Base-by-base conservation (phyloP, 768 basidiomycete species). In the Psilocybe cubensis region DNA sequence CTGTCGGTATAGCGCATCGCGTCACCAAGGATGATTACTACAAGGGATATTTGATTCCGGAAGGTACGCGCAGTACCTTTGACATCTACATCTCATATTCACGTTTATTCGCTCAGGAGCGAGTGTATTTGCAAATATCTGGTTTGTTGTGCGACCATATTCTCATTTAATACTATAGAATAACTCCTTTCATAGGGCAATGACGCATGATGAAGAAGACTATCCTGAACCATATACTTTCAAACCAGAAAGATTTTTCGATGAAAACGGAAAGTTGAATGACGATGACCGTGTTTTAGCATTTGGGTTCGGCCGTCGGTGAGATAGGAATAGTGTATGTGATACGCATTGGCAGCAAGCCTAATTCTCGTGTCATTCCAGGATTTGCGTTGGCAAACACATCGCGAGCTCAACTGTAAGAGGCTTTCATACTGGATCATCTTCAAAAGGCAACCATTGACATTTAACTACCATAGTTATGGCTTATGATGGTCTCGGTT, bases 151-250 rank as follows among this genome's bases (percentile, higher is more conserved):
- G 3, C 24, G 23, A 18, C 18, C 10, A 45, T 23, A 14, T 7
- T 5, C 21, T 20, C 10, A 20, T 14, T 18, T 18, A 10, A 10
- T 31, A 8, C 1, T 14, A 25, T 48, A 9, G 4, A 27, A 3
- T 23, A 20, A 8, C 10, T 24, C 28, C 8, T 17, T 8, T 31
- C 31, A 8, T 17, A 57, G 60, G 60, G 56, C 56, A 21, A 60
- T 58, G 52, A 53, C 66, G 52, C 73, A 72, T 28, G 72, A 76
- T 56, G 68, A 72, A 21, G 63, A 63, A 3, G 53, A 71, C 3
- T 76, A 72, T 47, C 68, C 69, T 1, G 67, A 75, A 31, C 74
- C 75, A 2, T 60, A 69, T 18, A 60, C 38, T 7, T 78, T 78
- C 57, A 58, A 71, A 20, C 67, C 73, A 1, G 66, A 65, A 9